These are phyloP conservation scores for Leishmania martiniquensis DNA, from an alignment of 208 protist genomes.

Conservation along the genomic window DNA sequence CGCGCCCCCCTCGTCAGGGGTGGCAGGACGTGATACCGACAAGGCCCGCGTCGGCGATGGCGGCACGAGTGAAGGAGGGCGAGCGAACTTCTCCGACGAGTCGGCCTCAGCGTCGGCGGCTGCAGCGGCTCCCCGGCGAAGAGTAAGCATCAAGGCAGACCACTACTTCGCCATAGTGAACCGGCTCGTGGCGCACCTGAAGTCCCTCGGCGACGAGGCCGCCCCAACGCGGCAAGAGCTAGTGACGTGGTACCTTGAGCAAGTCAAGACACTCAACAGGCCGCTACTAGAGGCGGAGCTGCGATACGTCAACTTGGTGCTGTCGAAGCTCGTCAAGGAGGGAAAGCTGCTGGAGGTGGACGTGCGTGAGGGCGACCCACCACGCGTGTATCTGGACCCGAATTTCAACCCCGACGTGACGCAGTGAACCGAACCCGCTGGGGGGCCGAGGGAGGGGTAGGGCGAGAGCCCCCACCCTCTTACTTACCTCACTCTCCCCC, in stretches of 20 bases:
- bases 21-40: neutral
- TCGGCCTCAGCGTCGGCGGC: slow-evolving; percentile 2
- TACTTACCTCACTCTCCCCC: neutral
- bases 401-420: slow-evolving; percentile 86
- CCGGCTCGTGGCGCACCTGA: slow-evolving; percentile 66
- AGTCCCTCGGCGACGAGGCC: slow-evolving; percentile 64
- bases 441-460: neutral
- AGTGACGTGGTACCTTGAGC: slow-evolving; percentile 89
- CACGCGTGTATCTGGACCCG: slow-evolving; percentile 81
- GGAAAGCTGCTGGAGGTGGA: slow-evolving; percentile 88
- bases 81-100: slow-evolving; percentile 2
- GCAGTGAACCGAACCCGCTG: slow-evolving; percentile 12
- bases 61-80: slow-evolving; percentile 2
- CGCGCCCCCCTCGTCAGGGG: neutral
- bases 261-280: slow-evolving; percentile 79
- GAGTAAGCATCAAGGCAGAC: slow-evolving; percentile 80
- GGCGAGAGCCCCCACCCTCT: neutral
- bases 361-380: slow-evolving; percentile 59
- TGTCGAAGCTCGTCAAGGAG: slow-evolving; percentile 79
- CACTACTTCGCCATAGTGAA: slow-evolving; percentile 92
- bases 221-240: slow-evolving; percentile 81
- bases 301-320: slow-evolving; percentile 77
- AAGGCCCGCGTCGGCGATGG: slow-evolving; percentile 11
- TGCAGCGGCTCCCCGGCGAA: slow-evolving; percentile 26
- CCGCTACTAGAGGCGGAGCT: slow-evolving; percentile 83